Base-by-base conservation (phyloP, 169 alveolate species). In the Cryptosporidium meleagridis region DNA sequence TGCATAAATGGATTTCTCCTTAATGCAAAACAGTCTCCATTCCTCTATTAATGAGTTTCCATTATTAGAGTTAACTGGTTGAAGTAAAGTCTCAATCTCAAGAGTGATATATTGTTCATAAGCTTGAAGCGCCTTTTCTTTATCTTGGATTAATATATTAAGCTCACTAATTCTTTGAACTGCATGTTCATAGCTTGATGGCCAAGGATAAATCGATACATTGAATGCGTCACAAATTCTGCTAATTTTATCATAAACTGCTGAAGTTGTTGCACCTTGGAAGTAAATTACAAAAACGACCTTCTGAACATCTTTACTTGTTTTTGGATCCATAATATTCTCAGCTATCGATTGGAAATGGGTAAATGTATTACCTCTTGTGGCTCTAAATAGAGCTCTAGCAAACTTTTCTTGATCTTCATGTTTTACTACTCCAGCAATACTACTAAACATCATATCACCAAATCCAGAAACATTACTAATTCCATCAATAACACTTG, bases 301-400 rank as follows among this genome's bases (percentile, higher is more conserved):
- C 93, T 96, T 96, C 31, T 92, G 93, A 6, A 92, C 91, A 1
- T 71, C 94, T 9, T 84, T 72, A 33, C 93, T 92, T 23, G 92
- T 89, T 84, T 72, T 85, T 35, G 93, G 87, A 65, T 96, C 97
- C 21, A 68, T 51, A 58, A 91, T 91, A 55, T 85, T 75, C 58
- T 93, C 96, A 39, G 95, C 95, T 23, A 96, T 95, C 53, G 97
- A 97, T 73, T 94, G 95, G 73, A 97, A 96, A 65, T 93, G 93
- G 29, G 98, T 94, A 93, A 96, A 95, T 37, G 99, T 98, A 70
- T 97, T 98, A 3, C 99, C 99, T 69, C 99, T 92, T 70, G 99
- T 96, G 0, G 98, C 97, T 89, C 99, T 95, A 93, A 98, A 97
- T 5, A 98, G 92, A 61, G 98, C 95, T 73, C 99, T 94, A 62